Evolutionary conservation across 2,329 filamentous ascomycete species (phyloP).

Genomic region (Xylaria sp.): DNA sequence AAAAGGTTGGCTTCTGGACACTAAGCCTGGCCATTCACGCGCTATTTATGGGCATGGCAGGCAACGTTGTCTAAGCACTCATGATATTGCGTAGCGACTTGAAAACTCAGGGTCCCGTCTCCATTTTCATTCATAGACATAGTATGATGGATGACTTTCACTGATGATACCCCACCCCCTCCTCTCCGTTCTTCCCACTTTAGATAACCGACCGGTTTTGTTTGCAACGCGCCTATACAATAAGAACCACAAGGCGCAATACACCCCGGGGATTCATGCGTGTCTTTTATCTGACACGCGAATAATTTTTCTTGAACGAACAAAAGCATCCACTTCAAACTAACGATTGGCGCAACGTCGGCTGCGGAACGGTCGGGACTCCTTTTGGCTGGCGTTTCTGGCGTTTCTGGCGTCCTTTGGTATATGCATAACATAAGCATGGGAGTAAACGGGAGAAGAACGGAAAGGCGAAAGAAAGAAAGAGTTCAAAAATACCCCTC

Average conservation of each 20-base stretch:
- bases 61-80: constrained; percentile 70
- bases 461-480: constrained; percentile 16
- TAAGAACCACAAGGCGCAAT: constrained; percentile 5
- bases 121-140: neutral
- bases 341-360: constrained; percentile 8
- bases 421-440: neutral
- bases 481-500: constrained; percentile 42
- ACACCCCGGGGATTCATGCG: neutral
- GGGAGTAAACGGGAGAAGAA: neutral
- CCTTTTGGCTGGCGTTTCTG: constrained; percentile 24
- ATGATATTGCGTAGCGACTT: neutral
- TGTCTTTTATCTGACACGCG: constrained; percentile 9
- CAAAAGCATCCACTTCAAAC: neutral
- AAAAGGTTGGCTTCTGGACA: constrained; percentile 97
- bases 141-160: constrained; percentile 20
- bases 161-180: constrained; percentile 19
- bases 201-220: constrained; percentile 21
- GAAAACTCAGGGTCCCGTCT: neutral
- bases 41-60: constrained; percentile 93
- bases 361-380: constrained; percentile 1
- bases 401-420: constrained; percentile 12
- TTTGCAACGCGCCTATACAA: constrained; percentile 14
- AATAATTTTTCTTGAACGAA: neutral
- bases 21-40: constrained; percentile 92
- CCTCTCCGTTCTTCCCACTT: constrained; percentile 23